Base-by-base conservation (phyloP, 352 stramenopile species). In the Phytophthora sp. region DNA sequence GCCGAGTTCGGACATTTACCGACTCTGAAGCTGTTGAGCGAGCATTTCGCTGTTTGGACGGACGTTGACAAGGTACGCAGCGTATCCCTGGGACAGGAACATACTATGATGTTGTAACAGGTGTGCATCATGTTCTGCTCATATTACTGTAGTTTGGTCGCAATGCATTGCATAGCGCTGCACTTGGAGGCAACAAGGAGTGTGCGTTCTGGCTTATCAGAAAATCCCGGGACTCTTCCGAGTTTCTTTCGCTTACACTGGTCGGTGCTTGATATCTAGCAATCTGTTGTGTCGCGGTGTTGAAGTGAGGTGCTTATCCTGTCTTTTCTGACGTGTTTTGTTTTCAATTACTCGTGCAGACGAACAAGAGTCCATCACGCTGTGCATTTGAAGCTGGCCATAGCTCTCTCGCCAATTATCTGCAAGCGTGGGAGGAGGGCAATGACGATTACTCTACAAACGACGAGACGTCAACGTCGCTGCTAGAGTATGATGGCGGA, bases 361-460 rank as follows among this genome's bases (percentile, higher is more conserved):
- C 88, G 16, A 89, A 91, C 70, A 96, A 96, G 49, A 94, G 80
- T n/a, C 84, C 88, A 26, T 96, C 88, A 11, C 76, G 88, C 7
- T 96, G 88, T 71, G 88, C 88, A 7, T 96, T 96, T 64, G 88
- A 96, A 68, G 86, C 84, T 29, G 88, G 88, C 3, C 86, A 96
- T 44, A 94, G 82, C 33, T 78, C 82, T 16, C 76, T 96, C 2
- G 88, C 88, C 3, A 86, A 86, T 46, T 85, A 83, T 57, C 63
- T 95, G 38, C 83, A 90, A 69, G 81, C 84, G 3, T 95, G 87
- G 87, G 87, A 95, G 72, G 85, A 94, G 79, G 87, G 84, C 24
- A 94, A 94, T n/a, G 82, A 91, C n/a, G 87, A 95, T 56, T 95
- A 93, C 55, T 88, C 84, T 1, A 89, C 79, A 38, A 79, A 87